Conservation (phyloP, 768 basidiomycete genomes). For the Tylopilus plumbeoviolaceoides region DNA sequence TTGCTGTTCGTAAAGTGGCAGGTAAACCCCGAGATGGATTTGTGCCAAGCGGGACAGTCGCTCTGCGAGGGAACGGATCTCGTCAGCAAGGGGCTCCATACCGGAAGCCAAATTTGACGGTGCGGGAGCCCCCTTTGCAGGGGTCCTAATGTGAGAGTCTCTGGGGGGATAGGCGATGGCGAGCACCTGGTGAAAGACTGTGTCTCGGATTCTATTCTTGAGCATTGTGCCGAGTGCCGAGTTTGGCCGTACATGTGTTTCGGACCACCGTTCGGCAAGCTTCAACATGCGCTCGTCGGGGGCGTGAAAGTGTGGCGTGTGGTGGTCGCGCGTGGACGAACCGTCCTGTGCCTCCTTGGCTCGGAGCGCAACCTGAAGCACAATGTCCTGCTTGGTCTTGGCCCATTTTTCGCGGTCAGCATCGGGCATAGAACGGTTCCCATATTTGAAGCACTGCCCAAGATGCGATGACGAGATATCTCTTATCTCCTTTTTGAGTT, state of each 20-base stretch:
- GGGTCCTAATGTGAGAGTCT: constrained; percentile 31
- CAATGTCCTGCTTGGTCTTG: constrained; percentile 56
- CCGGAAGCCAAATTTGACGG: constrained; percentile 42
- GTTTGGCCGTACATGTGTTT: constrained; percentile 55
- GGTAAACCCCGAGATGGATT: constrained; percentile 73
- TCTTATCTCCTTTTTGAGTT: constrained; percentile 72
- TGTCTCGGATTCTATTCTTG: constrained; percentile 58
- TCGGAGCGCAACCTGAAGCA: constrained; percentile 72
- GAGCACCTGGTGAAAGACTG: constrained; percentile 58
- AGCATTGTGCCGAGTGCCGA: constrained; percentile 60
- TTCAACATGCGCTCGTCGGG: constrained; percentile 53
- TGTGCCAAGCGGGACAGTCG: constrained; percentile 68
- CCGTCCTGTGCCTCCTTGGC: constrained; percentile 45
- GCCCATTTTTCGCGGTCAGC: constrained; percentile 52
- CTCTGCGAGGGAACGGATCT: constrained; percentile 61
- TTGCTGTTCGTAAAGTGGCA: constrained; percentile 71
- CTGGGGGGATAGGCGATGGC: constrained; percentile 47
- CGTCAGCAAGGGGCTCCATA: constrained; percentile 68
- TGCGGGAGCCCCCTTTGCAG: constrained; percentile 16
- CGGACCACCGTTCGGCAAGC: constrained; percentile 70
- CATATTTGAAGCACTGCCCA: constrained; percentile 52
- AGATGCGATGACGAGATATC: constrained; percentile 57
- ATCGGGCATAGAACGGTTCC: constrained; percentile 23
- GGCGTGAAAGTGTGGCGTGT: constrained; percentile 20
- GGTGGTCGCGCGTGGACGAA: constrained; percentile 23